Conservation (phyloP, 1,139 yeast species). For the Yamadazyma buinensis region DNA sequence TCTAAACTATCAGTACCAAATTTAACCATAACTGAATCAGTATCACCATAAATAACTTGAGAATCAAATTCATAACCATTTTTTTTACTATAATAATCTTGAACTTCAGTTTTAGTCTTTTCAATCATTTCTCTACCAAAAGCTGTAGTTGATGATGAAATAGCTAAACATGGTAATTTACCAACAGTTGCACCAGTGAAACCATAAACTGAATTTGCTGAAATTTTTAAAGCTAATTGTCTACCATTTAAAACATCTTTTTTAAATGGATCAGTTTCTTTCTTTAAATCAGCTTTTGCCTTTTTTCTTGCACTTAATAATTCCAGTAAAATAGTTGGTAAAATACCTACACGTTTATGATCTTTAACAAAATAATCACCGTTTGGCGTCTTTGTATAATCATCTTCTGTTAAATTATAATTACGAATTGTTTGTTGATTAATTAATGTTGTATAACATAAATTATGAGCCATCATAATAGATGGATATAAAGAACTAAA, state of each 20-base stretch:
- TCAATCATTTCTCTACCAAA: slow-evolving; percentile 98
- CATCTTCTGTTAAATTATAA: slow-evolving; percentile 61
- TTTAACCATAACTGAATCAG: slow-evolving; percentile 98
- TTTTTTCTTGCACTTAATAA: slow-evolving; percentile 86
- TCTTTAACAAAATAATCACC: slow-evolving; percentile 89
- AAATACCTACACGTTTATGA: slow-evolving; percentile 69
- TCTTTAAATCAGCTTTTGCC: slow-evolving; percentile 86
- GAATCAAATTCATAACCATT: slow-evolving; percentile 86
- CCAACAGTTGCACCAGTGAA: slow-evolving; percentile 99
- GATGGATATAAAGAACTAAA: slow-evolving; percentile 97
- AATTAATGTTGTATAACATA: slow-evolving; percentile 88
- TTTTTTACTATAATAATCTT: slow-evolving; percentile 66
- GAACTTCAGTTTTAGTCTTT: slow-evolving; percentile 81
- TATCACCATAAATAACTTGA: slow-evolving; percentile 94
- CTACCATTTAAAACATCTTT: slow-evolving; percentile 94
- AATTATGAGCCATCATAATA: slow-evolving; percentile 98
- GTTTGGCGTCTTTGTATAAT: slow-evolving; percentile 85
- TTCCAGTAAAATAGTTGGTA: slow-evolving; percentile 90
- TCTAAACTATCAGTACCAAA: slow-evolving; percentile 83
- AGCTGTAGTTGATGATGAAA: slow-evolving; percentile 92
- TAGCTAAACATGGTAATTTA: slow-evolving; percentile 92
- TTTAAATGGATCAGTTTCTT: slow-evolving; percentile 91
- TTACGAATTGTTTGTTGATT: slow-evolving; percentile 67
- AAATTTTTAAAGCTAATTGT: slow-evolving; percentile 91
- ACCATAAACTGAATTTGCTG: slow-evolving; percentile 98